Evolutionary conservation across 768 basidiomycete species (phyloP), one percentile per base, ranked within the genome.

Genomic region (Cyclocybe cylindracea): DNA sequence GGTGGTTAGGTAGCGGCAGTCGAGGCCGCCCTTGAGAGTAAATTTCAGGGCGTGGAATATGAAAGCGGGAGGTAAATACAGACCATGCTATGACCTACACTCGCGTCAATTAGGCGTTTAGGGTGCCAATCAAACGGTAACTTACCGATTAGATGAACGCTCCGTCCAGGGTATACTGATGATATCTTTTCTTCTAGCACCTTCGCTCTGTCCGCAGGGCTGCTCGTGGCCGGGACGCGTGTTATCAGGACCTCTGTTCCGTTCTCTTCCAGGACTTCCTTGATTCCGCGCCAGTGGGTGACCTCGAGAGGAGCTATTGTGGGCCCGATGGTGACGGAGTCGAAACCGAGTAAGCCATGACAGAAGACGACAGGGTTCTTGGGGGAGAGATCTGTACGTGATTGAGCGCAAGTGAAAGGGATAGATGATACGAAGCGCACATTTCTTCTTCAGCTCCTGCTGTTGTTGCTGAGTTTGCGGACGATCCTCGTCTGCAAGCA

Each of bases 221-320:
- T 88, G 60, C 90, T 91, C 2, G 93, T 96, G 0, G 94, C 94
- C 1, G 97, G 95, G 0, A 98, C 95, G 10, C 93, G 84, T 0
- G 94, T 94, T 61, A 98, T 90, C 61, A 98, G 80, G 34, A 98
- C 90, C 65, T 98, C 89, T 10, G 81, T 82, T 13, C 93, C 95
- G 63, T 89, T 94, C 35, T 88, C 80, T 61, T 95, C 87, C 6
- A 99, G 77, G 13, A 90, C 94, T 65, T 98, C 92, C 62, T 89
- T 87, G 57, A 99, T 96, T 6, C 97, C 97, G 35, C 96, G 82
- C 97, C 97, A 99, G 67, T 99, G 94, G 2, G 88, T 79, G 38
- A 99, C 92, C 62, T 94, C 85, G 13, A 98, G 61, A 4, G 92
- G 86, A 10, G 87, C 85, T 50, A 87, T 89, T 40, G 86, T 72